Base-by-base conservation (phyloP, 2,329 filamentous ascomycete genomes). In the Mycosphaerella sp. region DNA sequence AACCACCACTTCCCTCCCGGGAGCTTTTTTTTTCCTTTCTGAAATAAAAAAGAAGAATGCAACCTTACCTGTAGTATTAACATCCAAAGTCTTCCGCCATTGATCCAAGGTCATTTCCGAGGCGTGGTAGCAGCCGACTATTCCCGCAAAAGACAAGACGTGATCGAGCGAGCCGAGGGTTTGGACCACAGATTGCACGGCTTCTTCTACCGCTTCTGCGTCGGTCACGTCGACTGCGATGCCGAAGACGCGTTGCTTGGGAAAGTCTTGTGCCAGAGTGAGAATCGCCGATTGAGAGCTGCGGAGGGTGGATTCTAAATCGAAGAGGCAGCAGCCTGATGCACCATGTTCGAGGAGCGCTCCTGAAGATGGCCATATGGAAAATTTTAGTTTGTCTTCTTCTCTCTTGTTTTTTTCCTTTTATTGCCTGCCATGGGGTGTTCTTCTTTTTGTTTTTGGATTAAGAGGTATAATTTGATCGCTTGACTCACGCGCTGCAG, bases 321-420 rank as follows among this genome's bases (percentile, higher is more conserved):
- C 84, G 62, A 85, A 78, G 27, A 87, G 73, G 37, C 74, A 75
- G 9, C 86, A 69, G 2, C 78, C 79, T 0, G 70, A 64, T 1
- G 81, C 70, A 6, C 84, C 84, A 61, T 87, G 84, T 66, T 87
- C 82, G 34, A 87, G 80, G 16, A 88, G 74, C 1, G 84, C 84
- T 32, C 30, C 30, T 32, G 30, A 32, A 10, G 30, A n/a, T n/a
- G n/a, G n/a, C n/a, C n/a, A n/a, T n/a, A n/a, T n/a, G n/a, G n/a
- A n/a, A 32, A 32, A 7, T 4, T 21, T 21, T 2, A 21, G 21
- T 21, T 21, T 21, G 21, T 21, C 4, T 21, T 21, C 6, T 21
- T 21, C 6, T 21, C 4, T 21, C 21, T 21, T 21, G 21, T 21
- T 4, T 21, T 21, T 21, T 21, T 2, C 21, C 21, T 6, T 2